Conservation (phyloP, 2,329 filamentous ascomycete species). For the Alternaria sp. region DNA sequence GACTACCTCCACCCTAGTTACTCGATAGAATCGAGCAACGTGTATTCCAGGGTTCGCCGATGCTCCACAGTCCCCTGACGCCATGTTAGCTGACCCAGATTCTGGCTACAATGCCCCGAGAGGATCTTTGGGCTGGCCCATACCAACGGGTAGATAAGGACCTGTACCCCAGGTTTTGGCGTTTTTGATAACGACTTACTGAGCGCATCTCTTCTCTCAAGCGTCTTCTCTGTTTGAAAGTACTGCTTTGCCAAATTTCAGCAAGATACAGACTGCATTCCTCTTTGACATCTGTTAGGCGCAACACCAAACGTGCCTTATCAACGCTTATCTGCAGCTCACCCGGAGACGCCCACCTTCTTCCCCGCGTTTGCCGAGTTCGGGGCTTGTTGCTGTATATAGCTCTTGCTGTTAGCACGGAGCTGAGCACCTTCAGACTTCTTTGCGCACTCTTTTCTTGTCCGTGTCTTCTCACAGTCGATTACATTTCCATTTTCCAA, state of each 20-base stretch:
- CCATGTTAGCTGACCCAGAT: conserved; percentile 24
- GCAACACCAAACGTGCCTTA: conserved; percentile 31
- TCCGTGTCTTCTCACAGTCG: conserved; percentile 9
- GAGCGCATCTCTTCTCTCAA: conserved; percentile 8
- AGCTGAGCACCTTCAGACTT: conserved; percentile 4
- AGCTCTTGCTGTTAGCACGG: conserved; percentile 21
- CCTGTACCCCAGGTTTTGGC: conserved; percentile 45
- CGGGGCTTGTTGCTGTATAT: conserved; percentile 24
- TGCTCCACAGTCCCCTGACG: conserved; percentile 25
- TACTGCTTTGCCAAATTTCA: background rate
- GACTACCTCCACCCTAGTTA: conserved; percentile 25
- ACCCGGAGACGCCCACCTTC: conserved; percentile 20
- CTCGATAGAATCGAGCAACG: conserved; percentile 46
- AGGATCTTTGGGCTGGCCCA: conserved; percentile 17
- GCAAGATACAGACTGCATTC: background rate
- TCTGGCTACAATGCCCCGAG: conserved; percentile 8
- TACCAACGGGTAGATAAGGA: conserved; percentile 41
- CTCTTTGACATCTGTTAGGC: conserved; percentile 16
- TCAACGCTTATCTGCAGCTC: conserved; percentile 44
- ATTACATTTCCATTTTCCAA: background rate
- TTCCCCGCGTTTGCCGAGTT: conserved; percentile 33
- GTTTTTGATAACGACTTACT: conserved; percentile 17
- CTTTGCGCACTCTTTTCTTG: conserved; percentile 7
- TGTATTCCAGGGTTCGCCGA: conserved; percentile 16
- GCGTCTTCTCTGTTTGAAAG: background rate